These are phyloP conservation scores for Penicillium longicatenatum DNA, from an alignment of 495 filamentous ascomycete genomes.

Conservation along the genomic window DNA sequence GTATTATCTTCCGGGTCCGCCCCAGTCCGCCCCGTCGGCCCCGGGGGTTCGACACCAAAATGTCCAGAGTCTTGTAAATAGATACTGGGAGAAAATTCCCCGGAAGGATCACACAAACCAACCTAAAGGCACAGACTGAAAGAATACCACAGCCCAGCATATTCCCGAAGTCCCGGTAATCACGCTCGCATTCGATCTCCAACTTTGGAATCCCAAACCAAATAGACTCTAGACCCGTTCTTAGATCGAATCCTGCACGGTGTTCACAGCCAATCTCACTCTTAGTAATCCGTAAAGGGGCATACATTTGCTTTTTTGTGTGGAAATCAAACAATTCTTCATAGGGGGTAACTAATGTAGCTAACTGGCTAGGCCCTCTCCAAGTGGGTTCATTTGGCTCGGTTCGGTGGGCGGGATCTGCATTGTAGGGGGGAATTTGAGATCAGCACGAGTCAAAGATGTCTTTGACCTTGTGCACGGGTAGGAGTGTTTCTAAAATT, in stretches of 20 bases:
- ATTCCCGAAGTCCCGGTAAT: background rate
- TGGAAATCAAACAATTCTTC: background rate
- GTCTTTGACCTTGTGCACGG: background rate
- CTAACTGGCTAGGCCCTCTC: background rate
- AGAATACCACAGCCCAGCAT: background rate
- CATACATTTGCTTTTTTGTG: background rate
- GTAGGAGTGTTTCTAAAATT: background rate
- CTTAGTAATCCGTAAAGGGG: background rate
- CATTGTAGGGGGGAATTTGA: background rate
- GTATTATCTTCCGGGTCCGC: background rate
- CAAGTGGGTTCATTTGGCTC: background rate
- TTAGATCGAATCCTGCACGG: background rate
- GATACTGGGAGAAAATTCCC: background rate
- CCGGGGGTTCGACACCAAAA: background rate
- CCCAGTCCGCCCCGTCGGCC: background rate
- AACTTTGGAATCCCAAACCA: background rate
- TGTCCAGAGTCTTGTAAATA: background rate
- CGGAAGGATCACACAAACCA: background rate
- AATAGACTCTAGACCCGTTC: background rate
- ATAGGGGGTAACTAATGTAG: too few relatives aligned
- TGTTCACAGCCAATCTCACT: background rate
- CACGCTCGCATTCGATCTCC: background rate
- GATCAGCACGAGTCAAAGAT: background rate
- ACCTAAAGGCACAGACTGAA: background rate
- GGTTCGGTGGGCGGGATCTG: conserved; percentile 5